phyloP scores from a whole-genome alignment of 306 rosid genomes.

The Chamaecrista fasciculata region DNA sequence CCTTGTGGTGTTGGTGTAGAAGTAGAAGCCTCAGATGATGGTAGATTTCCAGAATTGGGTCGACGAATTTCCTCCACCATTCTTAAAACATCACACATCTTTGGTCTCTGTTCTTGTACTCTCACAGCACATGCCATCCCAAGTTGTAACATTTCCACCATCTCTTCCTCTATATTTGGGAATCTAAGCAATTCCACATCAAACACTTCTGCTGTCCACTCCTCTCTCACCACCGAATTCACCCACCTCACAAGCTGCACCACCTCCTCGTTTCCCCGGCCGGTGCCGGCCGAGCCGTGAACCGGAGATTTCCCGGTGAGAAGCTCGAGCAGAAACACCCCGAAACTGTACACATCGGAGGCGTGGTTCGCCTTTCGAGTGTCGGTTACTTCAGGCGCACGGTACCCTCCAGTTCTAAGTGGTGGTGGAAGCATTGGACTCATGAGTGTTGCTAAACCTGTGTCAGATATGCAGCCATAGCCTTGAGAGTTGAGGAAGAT shows the following conservation, averaged over 20 bases:
- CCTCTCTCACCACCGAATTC: conserved; percentile 89
- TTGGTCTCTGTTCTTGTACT: conserved; percentile 68
- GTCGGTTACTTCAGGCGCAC: conserved; percentile 78
- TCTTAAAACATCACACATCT: conserved; percentile 44
- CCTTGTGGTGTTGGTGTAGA: conserved; percentile 48
- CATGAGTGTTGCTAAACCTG: conserved; percentile 61
- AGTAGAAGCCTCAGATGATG: conserved; percentile 51
- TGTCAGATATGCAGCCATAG: conserved; percentile 70
- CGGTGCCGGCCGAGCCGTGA: conserved; percentile 43
- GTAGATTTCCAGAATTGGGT: conserved; percentile 38
- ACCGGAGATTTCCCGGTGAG: conserved; percentile 77
- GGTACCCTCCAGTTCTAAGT: conserved; percentile 62
- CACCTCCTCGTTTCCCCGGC: conserved; percentile 71
- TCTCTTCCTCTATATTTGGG: conserved; percentile 81
- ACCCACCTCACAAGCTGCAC: conserved; percentile 90
- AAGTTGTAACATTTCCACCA: conserved; percentile 85
- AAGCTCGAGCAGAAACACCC: conserved; percentile 80
- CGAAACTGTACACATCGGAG: conserved; percentile 69
- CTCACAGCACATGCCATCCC: conserved; percentile 76
- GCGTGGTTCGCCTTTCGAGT: conserved; percentile 53
- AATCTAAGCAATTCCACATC: conserved; percentile 71
- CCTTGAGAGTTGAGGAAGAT: conserved; percentile 71
- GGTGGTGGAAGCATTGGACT: conserved; percentile 50
- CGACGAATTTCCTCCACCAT: conserved; percentile 66
- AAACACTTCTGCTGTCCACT: conserved; percentile 94